Conservation (phyloP, 129 eudicot species). For the Ambrosia artemisiifolia region DNA sequence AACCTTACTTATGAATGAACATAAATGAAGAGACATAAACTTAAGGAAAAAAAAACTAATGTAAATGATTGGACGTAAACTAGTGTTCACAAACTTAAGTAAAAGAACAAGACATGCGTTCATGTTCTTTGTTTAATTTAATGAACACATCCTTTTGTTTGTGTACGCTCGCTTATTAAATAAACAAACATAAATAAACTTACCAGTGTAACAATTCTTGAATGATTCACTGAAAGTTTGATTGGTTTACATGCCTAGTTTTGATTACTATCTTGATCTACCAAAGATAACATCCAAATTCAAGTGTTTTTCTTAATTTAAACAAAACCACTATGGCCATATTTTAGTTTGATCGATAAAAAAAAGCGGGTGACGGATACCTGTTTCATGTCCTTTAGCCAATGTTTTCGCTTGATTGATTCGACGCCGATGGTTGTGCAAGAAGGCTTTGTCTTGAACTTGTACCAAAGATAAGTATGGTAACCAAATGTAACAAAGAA, state of each 20-base stretch:
- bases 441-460: conserved; percentile 55
- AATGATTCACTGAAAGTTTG: background rate
- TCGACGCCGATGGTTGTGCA: conserved; percentile 67
- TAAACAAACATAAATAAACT: background rate
- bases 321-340: background rate
- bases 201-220: background rate
- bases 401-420: conserved; percentile 52
- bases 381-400: conserved; percentile 61
- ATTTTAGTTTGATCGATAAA: background rate
- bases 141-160: background rate
- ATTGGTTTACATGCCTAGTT: too few species aligned
- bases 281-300: background rate
- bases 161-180: background rate
- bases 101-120: background rate
- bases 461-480: conserved; percentile 85
- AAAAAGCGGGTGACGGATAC: conserved; percentile 18
- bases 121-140: background rate
- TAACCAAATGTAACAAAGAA: conserved; percentile 76
- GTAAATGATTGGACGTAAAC: too few species aligned
- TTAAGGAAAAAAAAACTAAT: too few species aligned
- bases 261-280: background rate
- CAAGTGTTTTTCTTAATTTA: background rate
- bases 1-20: too few species aligned
- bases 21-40: background rate
- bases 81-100: background rate